Evolutionary conservation across 2,329 filamentous ascomycete species (phyloP).

Genomic region (Penicillium palitans): DNA sequence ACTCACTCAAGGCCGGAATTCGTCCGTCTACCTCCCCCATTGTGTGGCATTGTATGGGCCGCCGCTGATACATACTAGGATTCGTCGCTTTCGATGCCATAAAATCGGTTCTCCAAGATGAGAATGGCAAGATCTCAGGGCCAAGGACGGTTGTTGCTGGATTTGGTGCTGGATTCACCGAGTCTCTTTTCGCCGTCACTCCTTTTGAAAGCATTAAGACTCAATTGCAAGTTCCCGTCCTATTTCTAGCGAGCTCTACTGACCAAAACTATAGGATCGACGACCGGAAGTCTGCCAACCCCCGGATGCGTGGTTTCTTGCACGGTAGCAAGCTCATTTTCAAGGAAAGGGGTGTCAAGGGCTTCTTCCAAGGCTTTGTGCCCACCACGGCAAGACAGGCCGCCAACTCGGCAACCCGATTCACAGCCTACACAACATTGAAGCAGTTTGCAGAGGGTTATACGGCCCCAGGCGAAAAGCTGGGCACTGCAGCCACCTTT

Average conservation of each 20-base stretch:
- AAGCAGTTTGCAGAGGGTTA: slow-evolving; percentile 91
- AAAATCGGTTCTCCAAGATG: slow-evolving; percentile 77
- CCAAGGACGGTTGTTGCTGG: slow-evolving; percentile 89
- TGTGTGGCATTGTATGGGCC: neutral
- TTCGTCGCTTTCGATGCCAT: slow-evolving; percentile 98
- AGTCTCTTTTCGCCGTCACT: slow-evolving; percentile 89
- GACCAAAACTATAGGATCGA: slow-evolving; percentile 67
- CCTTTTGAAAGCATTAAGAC: slow-evolving; percentile 99
- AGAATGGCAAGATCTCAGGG: slow-evolving; percentile 83
- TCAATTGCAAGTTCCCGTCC: slow-evolving; percentile 61
- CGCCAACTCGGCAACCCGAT: slow-evolving; percentile 89
- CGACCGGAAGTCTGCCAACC: slow-evolving; percentile 82
- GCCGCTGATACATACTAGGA: slow-evolving; percentile 47
- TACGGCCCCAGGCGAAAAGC: slow-evolving; percentile 89
- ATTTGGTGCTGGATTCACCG: slow-evolving; percentile 91
- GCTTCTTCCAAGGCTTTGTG: slow-evolving; percentile 96
- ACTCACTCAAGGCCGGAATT: slow-evolving; percentile 93
- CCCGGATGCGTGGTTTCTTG: slow-evolving; percentile 86
- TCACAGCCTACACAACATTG: slow-evolving; percentile 85
- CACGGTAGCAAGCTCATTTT: slow-evolving; percentile 86
- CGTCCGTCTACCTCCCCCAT: slow-evolving; percentile 56
- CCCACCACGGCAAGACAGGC: slow-evolving; percentile 93
- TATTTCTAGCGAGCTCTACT: neutral
- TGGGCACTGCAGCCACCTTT: slow-evolving; percentile 84
- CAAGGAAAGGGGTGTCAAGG: slow-evolving; percentile 80